phyloP scores from a whole-genome alignment of 2,329 filamentous ascomycete genomes.

The Phaeosphaeria sp. region DNA sequence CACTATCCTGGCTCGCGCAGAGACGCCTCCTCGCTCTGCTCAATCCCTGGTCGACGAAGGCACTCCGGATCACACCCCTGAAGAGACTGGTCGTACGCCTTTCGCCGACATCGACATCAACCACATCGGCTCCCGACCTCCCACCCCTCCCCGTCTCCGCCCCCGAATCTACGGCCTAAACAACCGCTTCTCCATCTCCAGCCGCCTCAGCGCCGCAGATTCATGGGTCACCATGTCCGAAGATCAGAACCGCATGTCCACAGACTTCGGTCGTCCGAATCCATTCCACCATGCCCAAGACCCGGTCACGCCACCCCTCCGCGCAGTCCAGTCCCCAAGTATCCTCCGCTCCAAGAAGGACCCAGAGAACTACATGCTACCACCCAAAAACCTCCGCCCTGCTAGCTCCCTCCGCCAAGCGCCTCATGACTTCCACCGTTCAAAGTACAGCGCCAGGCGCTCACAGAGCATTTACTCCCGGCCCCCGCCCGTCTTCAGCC shows the following conservation, averaged over 20 bases:
- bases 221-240: not conserved
- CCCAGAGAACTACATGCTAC: not conserved
- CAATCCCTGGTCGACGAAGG: not conserved
- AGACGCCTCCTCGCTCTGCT: not conserved
- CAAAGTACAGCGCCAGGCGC: too few relatives aligned
- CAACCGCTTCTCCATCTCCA: not conserved
- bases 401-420: not conserved
- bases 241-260: not conserved
- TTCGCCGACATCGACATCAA: not conserved
- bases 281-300: too few relatives aligned
- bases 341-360: not conserved
- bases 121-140: not conserved
- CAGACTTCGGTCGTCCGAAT: too few relatives aligned
- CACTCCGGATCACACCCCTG: not conserved
- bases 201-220: not conserved
- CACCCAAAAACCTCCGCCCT: not conserved
- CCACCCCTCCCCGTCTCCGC: not conserved
- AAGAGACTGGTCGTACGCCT: not conserved
- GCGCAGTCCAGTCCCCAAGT: not conserved
- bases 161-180: too few relatives aligned
- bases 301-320: too few relatives aligned
- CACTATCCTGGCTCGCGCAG: not conserved
- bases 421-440: not conserved
- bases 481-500: too few relatives aligned
- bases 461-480: too few relatives aligned